Conservation (phyloP, 2,329 filamentous ascomycete species). For the Colletotrichum destructivum region DNA sequence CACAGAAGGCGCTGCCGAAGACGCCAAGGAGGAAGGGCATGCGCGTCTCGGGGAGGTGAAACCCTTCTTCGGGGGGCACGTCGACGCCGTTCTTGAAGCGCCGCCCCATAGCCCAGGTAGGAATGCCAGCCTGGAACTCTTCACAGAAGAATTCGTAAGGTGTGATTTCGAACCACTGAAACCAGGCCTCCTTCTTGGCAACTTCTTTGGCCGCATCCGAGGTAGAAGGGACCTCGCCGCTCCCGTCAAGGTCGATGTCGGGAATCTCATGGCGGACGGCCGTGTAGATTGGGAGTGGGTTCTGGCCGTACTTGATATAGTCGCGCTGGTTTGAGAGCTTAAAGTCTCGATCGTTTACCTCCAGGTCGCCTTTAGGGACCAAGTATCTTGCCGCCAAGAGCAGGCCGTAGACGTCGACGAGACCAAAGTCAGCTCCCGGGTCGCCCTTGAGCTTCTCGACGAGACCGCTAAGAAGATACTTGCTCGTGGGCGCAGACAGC, state of each 20-base stretch:
- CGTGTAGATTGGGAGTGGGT: conserved; percentile 95
- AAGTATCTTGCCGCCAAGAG: conserved; percentile 87
- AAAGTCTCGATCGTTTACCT: conserved; percentile 82
- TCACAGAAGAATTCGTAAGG: conserved; percentile 97
- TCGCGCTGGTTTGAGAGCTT: conserved; percentile 91
- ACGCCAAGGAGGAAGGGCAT: conserved; percentile 90
- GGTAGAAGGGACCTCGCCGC: conserved; percentile 51
- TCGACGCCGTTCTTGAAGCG: conserved; percentile 82
- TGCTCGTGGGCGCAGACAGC: conserved; percentile 92
- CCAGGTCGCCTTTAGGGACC: conserved; percentile 87
- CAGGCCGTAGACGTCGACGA: conserved; percentile 94
- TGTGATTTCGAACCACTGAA: conserved; percentile 97
- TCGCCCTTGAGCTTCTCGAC: conserved; percentile 94
- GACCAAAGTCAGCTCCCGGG: conserved; percentile 83
- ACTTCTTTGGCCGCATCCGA: conserved; percentile 66
- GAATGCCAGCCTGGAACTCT: conserved; percentile 91
- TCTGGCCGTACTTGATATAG: conserved; percentile 82
- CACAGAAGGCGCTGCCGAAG: conserved; percentile 98
- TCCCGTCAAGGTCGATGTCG: conserved; percentile 63
- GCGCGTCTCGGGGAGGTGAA: conserved; percentile 85
- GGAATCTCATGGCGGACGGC: conserved; percentile 97
- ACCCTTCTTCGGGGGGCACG: conserved; percentile 74
- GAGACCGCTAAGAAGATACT: conserved; percentile 87
- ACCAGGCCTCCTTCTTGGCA: conserved; percentile 83
- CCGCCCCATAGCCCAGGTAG: conserved; percentile 92